Percentiles rank a stretch among this genome's conserved stretches.
These are phyloP conservation scores for Brassica hybrid DNA, from an alignment of 441 rosid genomes.

Conservation along the genomic window DNA sequence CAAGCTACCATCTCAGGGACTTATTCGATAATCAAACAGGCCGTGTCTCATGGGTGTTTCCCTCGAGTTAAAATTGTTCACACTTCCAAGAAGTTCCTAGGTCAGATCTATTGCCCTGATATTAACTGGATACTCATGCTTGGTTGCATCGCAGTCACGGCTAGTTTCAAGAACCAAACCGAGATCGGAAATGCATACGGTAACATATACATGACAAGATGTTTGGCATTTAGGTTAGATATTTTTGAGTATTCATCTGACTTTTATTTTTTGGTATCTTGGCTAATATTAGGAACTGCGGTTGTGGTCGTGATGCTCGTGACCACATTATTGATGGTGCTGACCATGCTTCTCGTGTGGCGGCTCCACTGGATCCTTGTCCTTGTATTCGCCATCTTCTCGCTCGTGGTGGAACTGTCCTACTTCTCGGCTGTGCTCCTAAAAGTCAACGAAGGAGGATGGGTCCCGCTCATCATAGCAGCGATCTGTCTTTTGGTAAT, in stretches of 20 bases:
- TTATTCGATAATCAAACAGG: slow-evolving; percentile 90
- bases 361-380: slow-evolving; percentile 89
- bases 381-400: slow-evolving; percentile 66
- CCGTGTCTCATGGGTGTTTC: slow-evolving; percentile 89
- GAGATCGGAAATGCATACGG: slow-evolving; percentile 98
- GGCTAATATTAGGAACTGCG: slow-evolving; percentile 69
- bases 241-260: slow-evolving; percentile 4
- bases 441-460: slow-evolving; percentile 87
- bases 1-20: slow-evolving; percentile 97
- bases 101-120: slow-evolving; percentile 92
- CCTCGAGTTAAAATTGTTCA: slow-evolving; percentile 94
- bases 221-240: slow-evolving; percentile 21
- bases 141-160: slow-evolving; percentile 93
- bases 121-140: slow-evolving; percentile 96
- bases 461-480: slow-evolving; percentile 92
- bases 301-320: slow-evolving; percentile 89
- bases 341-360: slow-evolving; percentile 89
- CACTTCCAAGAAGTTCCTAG: slow-evolving; percentile 79
- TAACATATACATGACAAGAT: slow-evolving; percentile 3
- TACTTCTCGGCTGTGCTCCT: slow-evolving; percentile 84
- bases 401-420: slow-evolving; percentile 68
- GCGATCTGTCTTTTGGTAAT: slow-evolving; percentile 73
- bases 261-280: slow-evolving; percentile 16
- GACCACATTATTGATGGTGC: slow-evolving; percentile 77
- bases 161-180: slow-evolving; percentile 84